These are phyloP conservation scores for Malassezia caprae DNA, from an alignment of 1,284 basidiomycete species.

Conservation along the genomic window DNA sequence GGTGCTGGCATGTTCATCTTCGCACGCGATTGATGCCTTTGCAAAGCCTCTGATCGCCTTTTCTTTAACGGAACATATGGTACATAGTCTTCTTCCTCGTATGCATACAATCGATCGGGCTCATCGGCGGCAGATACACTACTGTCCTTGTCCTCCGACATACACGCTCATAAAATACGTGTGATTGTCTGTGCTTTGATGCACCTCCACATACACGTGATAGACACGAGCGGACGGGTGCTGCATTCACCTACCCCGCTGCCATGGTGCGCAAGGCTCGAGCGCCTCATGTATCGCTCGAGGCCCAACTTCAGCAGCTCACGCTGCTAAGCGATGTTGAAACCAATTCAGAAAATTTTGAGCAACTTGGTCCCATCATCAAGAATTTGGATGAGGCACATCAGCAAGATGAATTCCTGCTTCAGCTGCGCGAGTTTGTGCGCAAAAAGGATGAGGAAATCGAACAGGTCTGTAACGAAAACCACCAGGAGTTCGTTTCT, in stretches of 20 bases:
- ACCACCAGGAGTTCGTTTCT: constrained; percentile 94
- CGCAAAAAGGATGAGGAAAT: constrained; percentile 91
- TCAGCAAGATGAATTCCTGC: constrained; percentile 82
- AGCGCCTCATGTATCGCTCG: constrained; percentile 38
- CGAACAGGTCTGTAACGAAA: constrained; percentile 84
- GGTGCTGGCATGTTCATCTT: constrained; percentile 40
- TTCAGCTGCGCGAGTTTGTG: constrained; percentile 73
- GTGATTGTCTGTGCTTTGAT: background rate
- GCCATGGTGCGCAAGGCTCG: constrained; percentile 24
- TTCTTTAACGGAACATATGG: constrained; percentile 82
- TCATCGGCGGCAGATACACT: constrained; percentile 10
- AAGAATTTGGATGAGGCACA: constrained; percentile 67
- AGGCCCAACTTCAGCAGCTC: constrained; percentile 45
- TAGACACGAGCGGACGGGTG: background rate
- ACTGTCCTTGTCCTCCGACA: constrained; percentile 2
- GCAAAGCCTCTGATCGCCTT: constrained; percentile 67
- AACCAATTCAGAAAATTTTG: constrained; percentile 39
- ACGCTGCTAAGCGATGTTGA: constrained; percentile 45
- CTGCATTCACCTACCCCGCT: background rate
- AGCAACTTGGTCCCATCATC: constrained; percentile 48
- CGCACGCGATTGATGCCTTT: constrained; percentile 46
- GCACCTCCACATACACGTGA: constrained; percentile 7
- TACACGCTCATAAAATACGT: background rate
- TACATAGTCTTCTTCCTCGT: constrained; percentile 50
- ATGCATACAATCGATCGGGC: constrained; percentile 26